Conservation (phyloP, 2,329 filamentous ascomycete genomes). For the Pseudocercospora crystallina region DNA sequence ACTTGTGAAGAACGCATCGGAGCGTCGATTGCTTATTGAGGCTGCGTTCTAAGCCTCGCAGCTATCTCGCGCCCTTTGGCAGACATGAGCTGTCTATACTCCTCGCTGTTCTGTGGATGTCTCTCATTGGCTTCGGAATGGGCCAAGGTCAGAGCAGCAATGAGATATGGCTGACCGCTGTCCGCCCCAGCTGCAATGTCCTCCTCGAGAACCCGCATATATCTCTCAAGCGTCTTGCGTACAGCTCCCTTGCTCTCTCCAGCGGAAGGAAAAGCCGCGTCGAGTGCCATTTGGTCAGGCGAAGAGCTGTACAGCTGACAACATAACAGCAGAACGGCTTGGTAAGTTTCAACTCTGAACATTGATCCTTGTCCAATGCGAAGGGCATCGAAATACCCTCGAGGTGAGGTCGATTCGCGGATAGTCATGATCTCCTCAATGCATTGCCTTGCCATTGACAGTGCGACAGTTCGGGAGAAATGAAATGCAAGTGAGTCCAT, state of each 20-base stretch:
- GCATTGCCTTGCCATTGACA: background rate
- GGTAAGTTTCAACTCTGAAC: constrained; percentile 1
- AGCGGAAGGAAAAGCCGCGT: background rate
- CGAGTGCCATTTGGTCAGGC: background rate
- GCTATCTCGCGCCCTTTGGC: background rate
- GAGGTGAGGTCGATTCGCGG: background rate
- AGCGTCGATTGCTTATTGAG: no score
- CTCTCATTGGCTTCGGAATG: background rate
- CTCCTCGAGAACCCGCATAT: background rate
- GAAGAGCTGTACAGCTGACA: background rate
- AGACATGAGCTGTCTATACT: background rate
- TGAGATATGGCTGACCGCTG: background rate
- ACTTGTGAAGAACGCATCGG: no score
- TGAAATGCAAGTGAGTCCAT: background rate
- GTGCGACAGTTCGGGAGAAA: background rate
- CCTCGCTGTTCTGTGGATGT: background rate
- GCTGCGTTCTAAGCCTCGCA: no score
- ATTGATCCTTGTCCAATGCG: background rate
- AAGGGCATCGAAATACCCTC: background rate
- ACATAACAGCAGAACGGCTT: background rate
- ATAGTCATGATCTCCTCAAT: background rate
- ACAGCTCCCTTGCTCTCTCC: background rate
- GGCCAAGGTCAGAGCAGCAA: background rate
- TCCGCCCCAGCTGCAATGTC: background rate
- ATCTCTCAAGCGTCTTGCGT: background rate